These are phyloP conservation scores for Przewalskia tangutica DNA, from an alignment of 257 asterid species.

Conservation along the genomic window DNA sequence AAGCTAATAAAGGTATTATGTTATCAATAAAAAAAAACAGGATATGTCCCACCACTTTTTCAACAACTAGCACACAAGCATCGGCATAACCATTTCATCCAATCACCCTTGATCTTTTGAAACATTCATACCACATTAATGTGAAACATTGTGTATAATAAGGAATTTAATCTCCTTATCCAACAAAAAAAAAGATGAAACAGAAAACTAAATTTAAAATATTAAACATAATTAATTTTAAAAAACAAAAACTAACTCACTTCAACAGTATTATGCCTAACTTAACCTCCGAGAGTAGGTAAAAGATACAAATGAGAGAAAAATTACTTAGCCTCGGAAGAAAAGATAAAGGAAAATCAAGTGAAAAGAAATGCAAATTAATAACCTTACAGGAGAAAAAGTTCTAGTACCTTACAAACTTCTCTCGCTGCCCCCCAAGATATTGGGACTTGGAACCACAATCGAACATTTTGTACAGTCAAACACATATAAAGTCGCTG, in stretches of 20 bases:
- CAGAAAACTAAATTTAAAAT: too few species aligned
- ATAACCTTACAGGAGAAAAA: not conserved
- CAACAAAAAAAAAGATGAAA: not conserved
- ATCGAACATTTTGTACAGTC: constrained; percentile 57
- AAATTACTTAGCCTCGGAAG: not conserved
- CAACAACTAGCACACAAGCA: not conserved
- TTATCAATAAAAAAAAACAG: not conserved
- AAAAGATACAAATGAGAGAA: not conserved
- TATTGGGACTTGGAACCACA: constrained; percentile 64
- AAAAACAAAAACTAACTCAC: not conserved
- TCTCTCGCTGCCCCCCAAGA: constrained; percentile 67
- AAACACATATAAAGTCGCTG: constrained; percentile 35
- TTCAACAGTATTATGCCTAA: not conserved
- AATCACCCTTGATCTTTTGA: not conserved
- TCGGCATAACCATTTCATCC: not conserved
- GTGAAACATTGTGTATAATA: not conserved
- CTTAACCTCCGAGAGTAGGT: not conserved
- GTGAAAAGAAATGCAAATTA: not conserved
- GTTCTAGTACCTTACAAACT: constrained; percentile 63
- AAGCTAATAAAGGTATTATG: not conserved
- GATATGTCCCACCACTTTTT: not conserved
- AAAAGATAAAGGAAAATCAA: not conserved
- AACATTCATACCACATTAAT: not conserved
- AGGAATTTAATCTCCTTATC: not conserved
- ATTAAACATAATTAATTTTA: not conserved